These are phyloP conservation scores for Fusarium nanum DNA, from an alignment of 2,329 filamentous ascomycete genomes.

Conservation along the genomic window DNA sequence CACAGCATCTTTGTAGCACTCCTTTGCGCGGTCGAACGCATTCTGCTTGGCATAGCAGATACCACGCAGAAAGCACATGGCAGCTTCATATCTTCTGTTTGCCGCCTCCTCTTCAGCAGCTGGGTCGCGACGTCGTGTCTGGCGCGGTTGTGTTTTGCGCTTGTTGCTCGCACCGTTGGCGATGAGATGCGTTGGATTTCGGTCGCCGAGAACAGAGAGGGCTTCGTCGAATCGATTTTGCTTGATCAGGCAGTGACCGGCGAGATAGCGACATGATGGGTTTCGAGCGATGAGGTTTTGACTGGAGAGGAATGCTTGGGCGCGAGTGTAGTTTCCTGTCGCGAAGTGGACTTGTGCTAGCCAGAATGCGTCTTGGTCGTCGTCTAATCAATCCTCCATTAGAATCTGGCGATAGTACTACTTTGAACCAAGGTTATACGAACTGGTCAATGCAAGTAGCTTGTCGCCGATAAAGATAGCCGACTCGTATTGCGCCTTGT, in stretches of 20 bases:
- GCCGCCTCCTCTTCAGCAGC: constrained; percentile 73
- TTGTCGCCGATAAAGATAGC: constrained; percentile 99
- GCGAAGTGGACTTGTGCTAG: constrained; percentile 98
- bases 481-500: constrained; percentile 95
- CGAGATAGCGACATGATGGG: constrained; percentile 89
- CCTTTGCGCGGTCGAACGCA: constrained; percentile 94
- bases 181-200: constrained; percentile 91
- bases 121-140: constrained; percentile 49
- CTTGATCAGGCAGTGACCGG: constrained; percentile 93
- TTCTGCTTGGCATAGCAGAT: constrained; percentile 98
- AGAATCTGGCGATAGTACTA: constrained; percentile 1
- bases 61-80: constrained; percentile 95
- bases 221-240: constrained; percentile 92
- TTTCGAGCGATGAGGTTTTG: constrained; percentile 85
- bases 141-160: constrained; percentile 53
- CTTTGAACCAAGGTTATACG: constrained; percentile 46
- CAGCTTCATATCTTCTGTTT: constrained; percentile 89
- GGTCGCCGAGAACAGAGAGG: constrained; percentile 85
- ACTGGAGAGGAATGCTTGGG: constrained; percentile 85
- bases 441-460: constrained; percentile 91
- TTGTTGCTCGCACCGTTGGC: constrained; percentile 61
- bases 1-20: constrained; percentile 98
- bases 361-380: constrained; percentile 95
- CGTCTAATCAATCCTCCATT: constrained; percentile 65
- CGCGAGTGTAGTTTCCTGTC: constrained; percentile 93